Conservation (phyloP, 202 grass and related monocot genomes). For the Schoenoplectus tabernaemontani region DNA sequence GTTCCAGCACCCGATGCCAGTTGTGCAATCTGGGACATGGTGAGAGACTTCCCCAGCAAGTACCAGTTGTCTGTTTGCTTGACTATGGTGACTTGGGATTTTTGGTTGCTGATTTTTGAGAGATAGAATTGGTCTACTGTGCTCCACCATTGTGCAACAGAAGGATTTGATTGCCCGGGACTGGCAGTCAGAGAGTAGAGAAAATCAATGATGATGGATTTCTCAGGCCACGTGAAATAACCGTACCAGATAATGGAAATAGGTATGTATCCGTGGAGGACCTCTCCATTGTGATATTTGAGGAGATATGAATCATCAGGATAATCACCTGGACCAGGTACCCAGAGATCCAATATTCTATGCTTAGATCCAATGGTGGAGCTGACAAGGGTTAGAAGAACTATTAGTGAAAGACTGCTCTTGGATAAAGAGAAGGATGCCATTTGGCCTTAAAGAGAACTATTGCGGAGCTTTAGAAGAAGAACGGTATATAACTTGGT, state of each 20-base stretch:
- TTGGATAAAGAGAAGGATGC: constrained; percentile 10
- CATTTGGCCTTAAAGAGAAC: constrained; percentile 19
- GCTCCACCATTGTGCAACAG: constrained; percentile 29
- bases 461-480: not conserved
- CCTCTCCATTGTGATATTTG: constrained; percentile 26
- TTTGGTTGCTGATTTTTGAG: not conserved
- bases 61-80: constrained; percentile 20
- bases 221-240: constrained; percentile 8
- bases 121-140: constrained; percentile 16
- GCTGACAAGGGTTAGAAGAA: constrained; percentile 26
- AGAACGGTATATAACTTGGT: not conserved
- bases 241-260: constrained; percentile 29
- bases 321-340: constrained; percentile 14
- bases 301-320: constrained; percentile 24
- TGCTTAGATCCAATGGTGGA: constrained; percentile 31
- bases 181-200: constrained; percentile 19
- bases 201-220: constrained; percentile 29
- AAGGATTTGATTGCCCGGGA: not conserved
- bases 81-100: not conserved
- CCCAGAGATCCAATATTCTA: constrained; percentile 45
- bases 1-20: not conserved
- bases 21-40: constrained; percentile 17
- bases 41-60: constrained; percentile 1
- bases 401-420: constrained; percentile 11
- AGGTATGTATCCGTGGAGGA: constrained; percentile 24